phyloP scores from a whole-genome alignment of 768 basidiomycete species.

The Astraeus odoratus region DNA sequence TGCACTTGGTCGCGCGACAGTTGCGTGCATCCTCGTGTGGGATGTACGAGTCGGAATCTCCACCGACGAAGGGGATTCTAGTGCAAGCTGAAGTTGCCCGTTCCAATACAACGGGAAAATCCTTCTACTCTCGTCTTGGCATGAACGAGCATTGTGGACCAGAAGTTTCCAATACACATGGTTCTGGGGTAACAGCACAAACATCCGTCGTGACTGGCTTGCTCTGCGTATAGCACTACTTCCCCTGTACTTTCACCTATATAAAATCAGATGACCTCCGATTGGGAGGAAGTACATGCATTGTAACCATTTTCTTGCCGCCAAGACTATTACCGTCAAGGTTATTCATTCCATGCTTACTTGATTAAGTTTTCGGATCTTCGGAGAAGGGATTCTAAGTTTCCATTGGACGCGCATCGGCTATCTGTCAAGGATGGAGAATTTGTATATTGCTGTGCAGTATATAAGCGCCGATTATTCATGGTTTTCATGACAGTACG shows the following conservation, averaged over 20 bases:
- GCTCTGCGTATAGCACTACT: conserved; percentile 14
- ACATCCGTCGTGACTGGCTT: conserved; percentile 22
- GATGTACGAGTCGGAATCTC: neutral
- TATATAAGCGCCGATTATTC: too few relatives aligned
- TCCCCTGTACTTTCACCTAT: neutral
- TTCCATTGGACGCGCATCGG: too few relatives aligned
- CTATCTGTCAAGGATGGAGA: too few relatives aligned
- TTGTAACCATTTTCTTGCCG: too few relatives aligned
- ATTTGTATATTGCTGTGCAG: too few relatives aligned
- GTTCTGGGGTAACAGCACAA: conserved; percentile 13
- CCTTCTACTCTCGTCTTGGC: conserved; percentile 23
- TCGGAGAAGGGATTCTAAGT: too few relatives aligned
- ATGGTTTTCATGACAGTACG: too few relatives aligned
- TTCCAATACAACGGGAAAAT: conserved; percentile 18
- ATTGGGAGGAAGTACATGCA: too few relatives aligned
- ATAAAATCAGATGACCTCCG: neutral
- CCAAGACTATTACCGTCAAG: too few relatives aligned
- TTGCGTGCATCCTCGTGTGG: conserved; percentile 11
- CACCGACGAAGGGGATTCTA: conserved; percentile 9
- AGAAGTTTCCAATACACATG: conserved; percentile 7
- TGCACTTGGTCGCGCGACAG: conserved; percentile 21
- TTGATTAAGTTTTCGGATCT: too few relatives aligned
- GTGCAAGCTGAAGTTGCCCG: conserved; percentile 23
- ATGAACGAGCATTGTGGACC: conserved; percentile 16
- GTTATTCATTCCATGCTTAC: too few relatives aligned